A percentile compares a stretch with the other conserved stretches of the same genome.
phyloP scores from a whole-genome alignment of 208 protist genomes.

The Acanthamoeba castellanii region DNA sequence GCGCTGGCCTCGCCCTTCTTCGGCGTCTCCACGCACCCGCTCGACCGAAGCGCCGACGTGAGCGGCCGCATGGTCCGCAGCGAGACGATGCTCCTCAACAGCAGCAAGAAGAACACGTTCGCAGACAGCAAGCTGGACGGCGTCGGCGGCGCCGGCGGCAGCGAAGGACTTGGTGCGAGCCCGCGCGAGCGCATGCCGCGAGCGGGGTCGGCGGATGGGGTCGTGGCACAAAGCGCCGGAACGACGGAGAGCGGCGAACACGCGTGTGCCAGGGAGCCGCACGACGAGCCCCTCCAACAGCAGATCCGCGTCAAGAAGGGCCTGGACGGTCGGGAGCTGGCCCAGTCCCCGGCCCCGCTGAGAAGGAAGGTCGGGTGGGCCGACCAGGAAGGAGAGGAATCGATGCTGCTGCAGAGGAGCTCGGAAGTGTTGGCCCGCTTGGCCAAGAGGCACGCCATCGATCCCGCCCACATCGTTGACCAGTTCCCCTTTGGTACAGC shows the following conservation, averaged over 20 bases:
- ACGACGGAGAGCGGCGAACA: background rate
- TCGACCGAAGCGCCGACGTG: conserved; percentile 8
- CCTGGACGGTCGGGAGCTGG: background rate
- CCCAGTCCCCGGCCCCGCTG: too few species aligned
- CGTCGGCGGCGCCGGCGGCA: too few species aligned
- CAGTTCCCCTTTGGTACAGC: conserved; percentile 6
- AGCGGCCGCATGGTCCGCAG: background rate
- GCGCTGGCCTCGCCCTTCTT: background rate
- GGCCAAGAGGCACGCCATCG: background rate
- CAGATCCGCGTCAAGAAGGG: background rate
- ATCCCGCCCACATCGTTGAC: background rate
- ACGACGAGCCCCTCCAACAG: background rate
- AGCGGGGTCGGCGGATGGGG: background rate
- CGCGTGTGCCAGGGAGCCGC: too few species aligned
- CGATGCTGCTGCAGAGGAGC: background rate
- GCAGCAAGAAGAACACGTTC: background rate
- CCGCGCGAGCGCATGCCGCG: background rate
- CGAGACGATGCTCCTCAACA: background rate
- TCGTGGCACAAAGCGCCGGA: background rate
- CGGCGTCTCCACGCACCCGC: background rate
- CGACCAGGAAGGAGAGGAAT: background rate
- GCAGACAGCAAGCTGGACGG: background rate
- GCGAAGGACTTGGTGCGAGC: too few species aligned
- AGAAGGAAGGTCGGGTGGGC: background rate
- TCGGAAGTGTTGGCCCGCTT: background rate